Percentiles rank a stretch among this genome's conserved stretches.
Evolutionary conservation across 257 asterid genomes (phyloP).

Genomic region (Lantana camara): DNA sequence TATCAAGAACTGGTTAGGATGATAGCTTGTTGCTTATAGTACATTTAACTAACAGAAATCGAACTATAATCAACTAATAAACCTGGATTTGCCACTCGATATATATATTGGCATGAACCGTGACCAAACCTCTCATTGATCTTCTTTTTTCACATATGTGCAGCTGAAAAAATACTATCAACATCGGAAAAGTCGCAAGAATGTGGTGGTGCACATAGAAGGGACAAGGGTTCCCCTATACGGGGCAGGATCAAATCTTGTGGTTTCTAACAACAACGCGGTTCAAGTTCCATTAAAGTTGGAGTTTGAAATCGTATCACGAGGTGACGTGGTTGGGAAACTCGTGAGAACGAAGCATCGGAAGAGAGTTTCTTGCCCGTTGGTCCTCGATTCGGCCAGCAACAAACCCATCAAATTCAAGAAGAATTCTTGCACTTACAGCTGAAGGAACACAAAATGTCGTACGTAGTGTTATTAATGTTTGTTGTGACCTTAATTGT

Average conservation of each 20-base stretch:
- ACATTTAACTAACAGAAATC: no score
- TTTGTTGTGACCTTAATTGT: slow-evolving; percentile 6
- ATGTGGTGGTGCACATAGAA: slow-evolving; percentile 61
- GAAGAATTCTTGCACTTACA: slow-evolving; percentile 66
- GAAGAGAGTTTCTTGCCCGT: slow-evolving; percentile 55
- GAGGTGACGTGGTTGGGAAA: slow-evolving; percentile 87
- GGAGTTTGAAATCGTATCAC: slow-evolving; percentile 59
- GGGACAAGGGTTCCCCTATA: slow-evolving; percentile 81
- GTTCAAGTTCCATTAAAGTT: slow-evolving; percentile 65
- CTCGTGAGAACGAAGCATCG: slow-evolving; percentile 72
- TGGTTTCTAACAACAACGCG: slow-evolving; percentile 28
- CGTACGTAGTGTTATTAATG: neutral
- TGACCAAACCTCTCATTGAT: no score
- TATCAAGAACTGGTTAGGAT: neutral
- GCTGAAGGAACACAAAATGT: slow-evolving; percentile 37
- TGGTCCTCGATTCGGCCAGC: slow-evolving; percentile 67
- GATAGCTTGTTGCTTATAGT: neutral
- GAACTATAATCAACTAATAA: no score
- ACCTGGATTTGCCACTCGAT: no score
- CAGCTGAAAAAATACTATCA: slow-evolving; percentile 81
- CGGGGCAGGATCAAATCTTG: slow-evolving; percentile 80
- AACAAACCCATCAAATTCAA: slow-evolving; percentile 67
- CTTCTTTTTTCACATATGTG: slow-evolving; percentile 25
- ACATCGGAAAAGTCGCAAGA: slow-evolving; percentile 71
- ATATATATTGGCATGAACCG: no score